These are phyloP conservation scores for Posidonia oceanica DNA, from an alignment of 116 monocot genomes.

Conservation along the genomic window DNA sequence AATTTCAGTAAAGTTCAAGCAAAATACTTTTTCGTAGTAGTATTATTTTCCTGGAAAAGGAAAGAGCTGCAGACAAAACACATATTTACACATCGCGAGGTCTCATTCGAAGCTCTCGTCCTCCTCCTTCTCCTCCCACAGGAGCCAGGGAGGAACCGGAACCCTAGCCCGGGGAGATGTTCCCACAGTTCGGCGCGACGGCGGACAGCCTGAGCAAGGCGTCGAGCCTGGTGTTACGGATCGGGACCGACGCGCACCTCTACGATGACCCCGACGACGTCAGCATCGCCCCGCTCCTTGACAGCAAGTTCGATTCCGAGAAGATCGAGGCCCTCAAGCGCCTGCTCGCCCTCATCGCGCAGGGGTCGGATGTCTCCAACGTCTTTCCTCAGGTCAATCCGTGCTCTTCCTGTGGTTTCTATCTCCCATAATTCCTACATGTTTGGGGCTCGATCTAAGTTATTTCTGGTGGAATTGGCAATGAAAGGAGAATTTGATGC, in stretches of 20 bases:
- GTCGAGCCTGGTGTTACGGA: conserved; percentile 69
- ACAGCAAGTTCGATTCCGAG: conserved; percentile 90
- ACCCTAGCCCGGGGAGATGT: conserved; percentile 23
- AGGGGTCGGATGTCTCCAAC: conserved; percentile 81
- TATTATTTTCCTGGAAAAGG: too few relatives aligned
- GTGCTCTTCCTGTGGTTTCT: background rate
- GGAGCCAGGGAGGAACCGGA: background rate
- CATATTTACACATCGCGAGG: too few relatives aligned
- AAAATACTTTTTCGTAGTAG: too few relatives aligned
- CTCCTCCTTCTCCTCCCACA: too few relatives aligned
- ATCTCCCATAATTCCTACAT: too few relatives aligned
- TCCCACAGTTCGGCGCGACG: conserved; percentile 61
- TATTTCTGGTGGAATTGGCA: too few relatives aligned
- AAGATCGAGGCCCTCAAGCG: conserved; percentile 91
- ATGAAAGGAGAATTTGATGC: too few relatives aligned
- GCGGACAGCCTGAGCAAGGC: conserved; percentile 69
- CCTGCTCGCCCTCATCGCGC: conserved; percentile 87
- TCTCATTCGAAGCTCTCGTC: too few relatives aligned
- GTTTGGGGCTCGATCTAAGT: too few relatives aligned
- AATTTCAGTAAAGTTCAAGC: too few relatives aligned
- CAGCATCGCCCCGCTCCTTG: conserved; percentile 63
- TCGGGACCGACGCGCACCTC: conserved; percentile 97
- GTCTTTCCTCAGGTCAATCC: conserved; percentile 79
- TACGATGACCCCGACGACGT: conserved; percentile 96
- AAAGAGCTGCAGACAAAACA: too few relatives aligned